Evolutionary conservation across 2,329 filamentous ascomycete genomes (phyloP), one percentile per base, ranked within the genome.

Genomic region (Fusarium foetens): DNA sequence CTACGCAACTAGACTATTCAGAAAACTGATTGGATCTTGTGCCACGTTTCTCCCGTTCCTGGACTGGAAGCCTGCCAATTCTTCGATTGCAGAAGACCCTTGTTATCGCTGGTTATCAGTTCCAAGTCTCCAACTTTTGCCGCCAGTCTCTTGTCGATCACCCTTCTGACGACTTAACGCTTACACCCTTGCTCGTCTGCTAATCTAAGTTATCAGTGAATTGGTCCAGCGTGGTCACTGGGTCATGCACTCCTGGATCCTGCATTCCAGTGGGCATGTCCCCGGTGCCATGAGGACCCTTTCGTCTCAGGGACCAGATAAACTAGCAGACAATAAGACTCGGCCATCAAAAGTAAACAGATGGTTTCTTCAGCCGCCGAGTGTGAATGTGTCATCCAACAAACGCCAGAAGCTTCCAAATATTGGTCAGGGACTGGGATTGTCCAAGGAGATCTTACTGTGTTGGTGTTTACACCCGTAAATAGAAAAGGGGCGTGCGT

Each of bases 181-280:
- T 73, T 55, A 42, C 31, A 54, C 43, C 58, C 70, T 71, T 60
- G 66, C 23, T 35, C 48, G 29, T 59, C 49, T 68, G 58, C 58
- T 73, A 61, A 71, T 71, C 70, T 58, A 58, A 35, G 65, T 68
- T 71, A 71, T 73, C 70, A 68, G 63, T 31, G 70, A 72, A 67
- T 63, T 70, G 41, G 57, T 27, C 55, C 27, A 36, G 57, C 33
- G 42, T 31, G 42, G 64, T 39, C 45, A 58, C 65, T 68, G 52
- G 63, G 68, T 65, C 54, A 76, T 77, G 75, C 73, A 77, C 75
- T 76, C 75, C 75, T 76, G 67, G 62, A 66, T 77, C 73, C 72
- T 76, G 75, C 75, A 76, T 76, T 72, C 75, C 75, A 74, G 58
- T 65, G 46, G 55, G 38, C 54, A 59, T 66, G 38, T 33, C 53